Evolutionary conservation across 176 grass and related monocot species (phyloP).

Genomic region (Pharus latifolius): DNA sequence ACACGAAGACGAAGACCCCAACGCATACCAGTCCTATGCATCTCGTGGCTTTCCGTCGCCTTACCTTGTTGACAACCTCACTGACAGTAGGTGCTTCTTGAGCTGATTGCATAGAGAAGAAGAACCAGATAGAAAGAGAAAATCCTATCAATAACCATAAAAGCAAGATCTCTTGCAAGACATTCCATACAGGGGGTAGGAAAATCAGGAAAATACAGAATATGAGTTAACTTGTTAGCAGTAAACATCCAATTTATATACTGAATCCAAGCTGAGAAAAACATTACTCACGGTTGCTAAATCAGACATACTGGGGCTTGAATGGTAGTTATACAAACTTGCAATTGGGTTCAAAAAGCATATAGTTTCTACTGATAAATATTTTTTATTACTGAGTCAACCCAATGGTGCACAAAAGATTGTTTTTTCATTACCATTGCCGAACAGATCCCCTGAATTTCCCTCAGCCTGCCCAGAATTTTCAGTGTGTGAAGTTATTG

Average conservation of each 20-base stretch:
- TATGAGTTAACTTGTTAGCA: background rate
- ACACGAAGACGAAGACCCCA: conserved; percentile 39
- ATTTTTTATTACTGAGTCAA: background rate
- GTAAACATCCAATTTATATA: background rate
- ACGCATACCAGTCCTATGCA: conserved; percentile 42
- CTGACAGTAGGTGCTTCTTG: conserved; percentile 8
- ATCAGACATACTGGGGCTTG: background rate
- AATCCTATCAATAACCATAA: background rate
- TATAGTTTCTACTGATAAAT: background rate
- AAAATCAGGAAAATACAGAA: background rate
- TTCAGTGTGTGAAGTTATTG: conserved; percentile 15
- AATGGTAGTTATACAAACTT: background rate
- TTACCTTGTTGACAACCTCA: conserved; percentile 19
- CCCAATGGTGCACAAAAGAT: background rate
- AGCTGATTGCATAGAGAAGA: background rate
- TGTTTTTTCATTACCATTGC: conserved; percentile 12
- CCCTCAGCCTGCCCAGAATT: background rate
- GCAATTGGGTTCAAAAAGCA: background rate
- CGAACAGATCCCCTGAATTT: conserved; percentile 11
- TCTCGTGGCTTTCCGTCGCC: conserved; percentile 46
- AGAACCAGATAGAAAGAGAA: background rate
- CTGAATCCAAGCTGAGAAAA: background rate
- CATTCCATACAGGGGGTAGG: background rate
- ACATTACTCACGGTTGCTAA: background rate
- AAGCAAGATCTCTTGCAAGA: background rate